These are phyloP conservation scores for Pseudoscleropodium purum DNA, from an alignment of 225 moss, liverwort and hornwort genomes.

Conservation along the genomic window DNA sequence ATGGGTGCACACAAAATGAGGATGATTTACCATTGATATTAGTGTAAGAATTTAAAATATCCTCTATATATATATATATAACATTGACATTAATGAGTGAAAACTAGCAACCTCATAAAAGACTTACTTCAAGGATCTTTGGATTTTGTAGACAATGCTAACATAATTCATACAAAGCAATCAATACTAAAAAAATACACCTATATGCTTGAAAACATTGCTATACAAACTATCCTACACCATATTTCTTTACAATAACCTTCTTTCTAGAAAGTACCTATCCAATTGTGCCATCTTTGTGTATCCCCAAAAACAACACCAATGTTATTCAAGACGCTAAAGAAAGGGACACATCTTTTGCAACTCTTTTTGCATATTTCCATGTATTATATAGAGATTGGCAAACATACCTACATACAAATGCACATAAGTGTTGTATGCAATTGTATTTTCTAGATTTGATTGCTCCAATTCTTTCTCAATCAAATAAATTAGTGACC, in stretches of 20 bases:
- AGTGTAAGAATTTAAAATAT: not conserved
- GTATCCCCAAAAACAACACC: not conserved
- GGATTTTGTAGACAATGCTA: not conserved
- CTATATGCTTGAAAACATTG: not conserved
- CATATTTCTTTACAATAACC: not conserved
- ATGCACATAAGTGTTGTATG: not conserved
- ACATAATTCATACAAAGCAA: not conserved
- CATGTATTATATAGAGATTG: not conserved
- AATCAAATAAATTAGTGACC: not conserved
- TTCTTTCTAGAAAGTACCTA: not conserved
- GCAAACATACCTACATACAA: too few species aligned
- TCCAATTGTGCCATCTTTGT: not conserved
- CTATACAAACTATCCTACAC: not conserved
- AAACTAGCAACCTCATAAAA: too few species aligned
- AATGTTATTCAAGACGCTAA: accelerated
- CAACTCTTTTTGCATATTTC: not conserved
- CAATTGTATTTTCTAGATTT: not conserved
- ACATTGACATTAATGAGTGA: too few species aligned
- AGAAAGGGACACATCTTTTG: not conserved
- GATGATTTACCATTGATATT: not conserved
- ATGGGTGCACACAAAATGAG: not conserved
- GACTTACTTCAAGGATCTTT: not conserved
- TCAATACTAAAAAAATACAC: not conserved
- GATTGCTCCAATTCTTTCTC: not conserved
- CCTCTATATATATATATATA: not conserved